Evolutionary conservation across 352 stramenopile genomes (phyloP).

Genomic region (Phytophthora nicotianae): DNA sequence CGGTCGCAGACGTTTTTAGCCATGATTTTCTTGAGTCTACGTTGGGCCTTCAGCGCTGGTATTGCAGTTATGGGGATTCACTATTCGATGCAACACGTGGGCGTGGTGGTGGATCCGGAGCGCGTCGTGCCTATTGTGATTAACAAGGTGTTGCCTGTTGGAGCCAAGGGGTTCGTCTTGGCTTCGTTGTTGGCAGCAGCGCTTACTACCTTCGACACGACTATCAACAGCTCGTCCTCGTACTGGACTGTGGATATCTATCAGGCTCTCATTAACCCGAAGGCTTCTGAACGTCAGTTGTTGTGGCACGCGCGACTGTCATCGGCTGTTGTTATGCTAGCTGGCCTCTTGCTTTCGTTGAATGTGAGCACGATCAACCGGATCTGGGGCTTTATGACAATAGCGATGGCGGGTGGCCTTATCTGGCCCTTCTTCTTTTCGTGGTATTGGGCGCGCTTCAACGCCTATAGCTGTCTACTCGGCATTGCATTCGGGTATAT

Average conservation of each 20-base stretch:
- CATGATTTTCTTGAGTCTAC: conserved; percentile 72
- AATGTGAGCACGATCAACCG: conserved; percentile 79
- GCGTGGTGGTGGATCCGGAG: conserved; percentile 68
- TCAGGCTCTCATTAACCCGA: conserved; percentile 66
- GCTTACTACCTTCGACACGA: conserved; percentile 83
- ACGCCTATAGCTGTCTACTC: conserved; percentile 61
- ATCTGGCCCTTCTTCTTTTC: conserved; percentile 82
- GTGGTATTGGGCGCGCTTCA: conserved; percentile 85
- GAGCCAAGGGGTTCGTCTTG: conserved; percentile 71
- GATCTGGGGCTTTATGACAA: conserved; percentile 85
- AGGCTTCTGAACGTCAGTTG: conserved; percentile 59
- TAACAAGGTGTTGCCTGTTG: conserved; percentile 69
- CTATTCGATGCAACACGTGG: conserved; percentile 53
- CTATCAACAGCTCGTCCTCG: conserved; percentile 76
- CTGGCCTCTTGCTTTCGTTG: conserved; percentile 63
- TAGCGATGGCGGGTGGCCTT: conserved; percentile 68
- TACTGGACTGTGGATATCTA: conserved; percentile 89
- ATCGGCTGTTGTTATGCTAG: conserved; percentile 62
- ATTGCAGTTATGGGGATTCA: conserved; percentile 77
- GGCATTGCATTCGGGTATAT: conserved; percentile 63
- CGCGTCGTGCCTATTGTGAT: conserved; percentile 79
- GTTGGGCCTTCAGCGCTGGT: conserved; percentile 78
- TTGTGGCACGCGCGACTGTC: conserved; percentile 71
- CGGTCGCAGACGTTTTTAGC: conserved; percentile 77
- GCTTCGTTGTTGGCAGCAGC: conserved; percentile 72